Conservation (phyloP, 139 green algal genomes). For the Coelastrella sp. region DNA sequence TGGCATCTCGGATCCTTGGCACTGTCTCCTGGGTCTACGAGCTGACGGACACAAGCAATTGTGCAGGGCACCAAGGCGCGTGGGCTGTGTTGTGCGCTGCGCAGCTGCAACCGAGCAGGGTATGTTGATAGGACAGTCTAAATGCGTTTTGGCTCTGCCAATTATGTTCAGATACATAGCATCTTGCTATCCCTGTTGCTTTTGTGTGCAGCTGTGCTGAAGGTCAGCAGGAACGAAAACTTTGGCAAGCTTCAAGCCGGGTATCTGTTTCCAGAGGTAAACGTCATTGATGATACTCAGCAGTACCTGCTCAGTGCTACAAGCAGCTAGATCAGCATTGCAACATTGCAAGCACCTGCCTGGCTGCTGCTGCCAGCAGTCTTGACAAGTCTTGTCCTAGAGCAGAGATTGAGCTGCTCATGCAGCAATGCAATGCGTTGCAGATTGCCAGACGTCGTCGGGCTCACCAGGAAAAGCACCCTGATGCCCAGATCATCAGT, state of each 20-base stretch:
- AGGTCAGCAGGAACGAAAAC: slow-evolving; percentile 91
- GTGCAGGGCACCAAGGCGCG: slow-evolving; percentile 18
- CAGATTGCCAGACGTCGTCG: slow-evolving; percentile 93
- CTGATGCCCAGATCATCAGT: slow-evolving; percentile 97
- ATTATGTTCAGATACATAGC: too few species aligned
- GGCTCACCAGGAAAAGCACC: slow-evolving; percentile 93
- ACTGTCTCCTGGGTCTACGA: background rate
- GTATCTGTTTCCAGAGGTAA: slow-evolving; percentile 99
- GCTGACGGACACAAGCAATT: background rate
- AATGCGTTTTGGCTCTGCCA: too few species aligned
- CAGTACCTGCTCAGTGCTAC: too few species aligned
- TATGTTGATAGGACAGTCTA: background rate
- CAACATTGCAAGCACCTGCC: too few species aligned
- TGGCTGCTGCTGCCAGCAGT: too few species aligned
- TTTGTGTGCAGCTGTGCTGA: slow-evolving; percentile 40
- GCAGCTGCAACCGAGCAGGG: slow-evolving; percentile 38
- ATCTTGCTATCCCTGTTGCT: background rate
- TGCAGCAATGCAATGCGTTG: too few species aligned
- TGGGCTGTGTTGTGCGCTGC: slow-evolving; percentile 21
- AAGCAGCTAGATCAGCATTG: too few species aligned
- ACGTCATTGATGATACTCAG: background rate
- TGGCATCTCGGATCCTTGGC: background rate
- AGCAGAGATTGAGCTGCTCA: too few species aligned
- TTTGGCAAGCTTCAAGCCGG: slow-evolving; percentile 97
- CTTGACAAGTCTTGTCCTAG: too few species aligned